Evolutionary conservation across 202 grass and related monocot genomes (phyloP).

Genomic region (Elaeis oleifera): DNA sequence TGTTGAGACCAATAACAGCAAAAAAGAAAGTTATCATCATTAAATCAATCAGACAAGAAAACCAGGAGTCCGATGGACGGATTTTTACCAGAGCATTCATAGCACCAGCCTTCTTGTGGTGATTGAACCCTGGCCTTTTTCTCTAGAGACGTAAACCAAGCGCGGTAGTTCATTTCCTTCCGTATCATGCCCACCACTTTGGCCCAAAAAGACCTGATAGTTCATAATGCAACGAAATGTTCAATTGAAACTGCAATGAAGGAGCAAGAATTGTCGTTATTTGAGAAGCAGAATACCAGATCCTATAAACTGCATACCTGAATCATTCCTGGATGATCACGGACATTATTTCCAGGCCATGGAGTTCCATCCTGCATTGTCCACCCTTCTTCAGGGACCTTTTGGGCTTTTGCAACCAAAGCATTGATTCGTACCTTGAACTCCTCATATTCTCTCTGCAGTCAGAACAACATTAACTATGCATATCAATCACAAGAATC

Average conservation of each 20-base stretch:
- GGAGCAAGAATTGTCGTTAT: neutral
- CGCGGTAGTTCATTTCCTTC: conserved; percentile 79
- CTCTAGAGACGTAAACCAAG: conserved; percentile 56
- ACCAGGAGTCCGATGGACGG: conserved; percentile 6
- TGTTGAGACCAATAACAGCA: conserved; percentile 5
- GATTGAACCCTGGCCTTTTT: conserved; percentile 53
- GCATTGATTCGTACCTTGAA: conserved; percentile 96
- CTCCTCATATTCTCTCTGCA: conserved; percentile 60
- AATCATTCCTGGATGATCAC: conserved; percentile 99
- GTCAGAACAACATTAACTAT: conserved; percentile 13
- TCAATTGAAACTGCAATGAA: conserved; percentile 2
- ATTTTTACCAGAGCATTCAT: conserved; percentile 16
- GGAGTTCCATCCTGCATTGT: conserved; percentile 99
- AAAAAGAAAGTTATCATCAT: conserved; percentile 5
- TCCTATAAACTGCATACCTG: conserved; percentile 43
- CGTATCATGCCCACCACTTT: conserved; percentile 74
- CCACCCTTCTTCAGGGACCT: conserved; percentile 98
- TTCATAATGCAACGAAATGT: conserved; percentile 2
- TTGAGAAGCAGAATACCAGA: neutral
- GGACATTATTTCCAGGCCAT: conserved; percentile 96
- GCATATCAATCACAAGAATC: too few species aligned
- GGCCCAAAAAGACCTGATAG: conserved; percentile 81
- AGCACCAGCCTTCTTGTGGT: conserved; percentile 71
- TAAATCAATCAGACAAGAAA: conserved; percentile 16
- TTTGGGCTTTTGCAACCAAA: conserved; percentile 93